These are phyloP conservation scores for Paecilomyces sp. DNA, from an alignment of 2,329 filamentous ascomycete species.

Conservation along the genomic window DNA sequence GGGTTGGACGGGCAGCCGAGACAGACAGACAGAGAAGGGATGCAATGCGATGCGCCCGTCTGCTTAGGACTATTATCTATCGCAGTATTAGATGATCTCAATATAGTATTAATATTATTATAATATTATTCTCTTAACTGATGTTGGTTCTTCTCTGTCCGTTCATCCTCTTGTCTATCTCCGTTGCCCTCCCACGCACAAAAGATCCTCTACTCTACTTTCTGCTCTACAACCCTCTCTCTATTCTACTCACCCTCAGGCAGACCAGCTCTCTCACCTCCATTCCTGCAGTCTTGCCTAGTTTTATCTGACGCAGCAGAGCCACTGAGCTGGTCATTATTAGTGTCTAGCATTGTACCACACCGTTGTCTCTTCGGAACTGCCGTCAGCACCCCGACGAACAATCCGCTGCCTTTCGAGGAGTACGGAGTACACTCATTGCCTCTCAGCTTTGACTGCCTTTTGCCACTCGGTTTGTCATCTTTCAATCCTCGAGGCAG, in stretches of 20 bases:
- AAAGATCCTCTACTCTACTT: no score
- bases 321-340: not conserved
- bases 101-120: no score
- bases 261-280: not conserved
- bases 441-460: not conserved
- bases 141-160: no score
- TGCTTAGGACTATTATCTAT: no score
- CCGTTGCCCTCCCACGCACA: no score
- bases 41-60: not conserved
- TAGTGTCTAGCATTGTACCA: not conserved
- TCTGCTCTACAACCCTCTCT: no score
- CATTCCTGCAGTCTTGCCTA: not conserved
- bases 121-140: no score
- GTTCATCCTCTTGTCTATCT: no score
- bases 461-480: not conserved
- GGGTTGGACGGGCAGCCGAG: not conserved
- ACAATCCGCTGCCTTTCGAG: not conserved
- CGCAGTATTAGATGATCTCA: not conserved
- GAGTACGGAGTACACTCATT: not conserved
- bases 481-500: not conserved
- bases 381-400: not conserved
- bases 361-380: constrained; percentile 4
- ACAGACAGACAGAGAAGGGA: not conserved
- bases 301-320: not conserved
- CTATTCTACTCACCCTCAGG: not conserved